Evolutionary conservation across 2,329 filamentous ascomycete genomes (phyloP).

Genomic region (Botrytis medusae): DNA sequence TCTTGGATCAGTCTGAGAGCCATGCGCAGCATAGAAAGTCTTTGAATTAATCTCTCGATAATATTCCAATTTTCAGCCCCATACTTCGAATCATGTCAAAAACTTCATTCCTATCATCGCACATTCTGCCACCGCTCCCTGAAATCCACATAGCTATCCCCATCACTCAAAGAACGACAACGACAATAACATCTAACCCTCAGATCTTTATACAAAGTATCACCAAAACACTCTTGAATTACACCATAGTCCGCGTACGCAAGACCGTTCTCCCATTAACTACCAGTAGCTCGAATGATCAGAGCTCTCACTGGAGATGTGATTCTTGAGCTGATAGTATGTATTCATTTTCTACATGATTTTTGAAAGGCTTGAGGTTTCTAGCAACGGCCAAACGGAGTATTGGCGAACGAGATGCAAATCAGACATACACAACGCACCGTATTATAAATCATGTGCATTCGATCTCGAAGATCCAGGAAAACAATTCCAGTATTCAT

Average conservation of each 20-base stretch:
- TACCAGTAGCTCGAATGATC: not conserved
- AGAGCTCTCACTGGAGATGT: not conserved
- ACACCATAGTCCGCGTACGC: not conserved
- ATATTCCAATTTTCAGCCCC: not conserved
- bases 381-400: not conserved
- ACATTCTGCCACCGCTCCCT: not conserved
- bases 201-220: not conserved
- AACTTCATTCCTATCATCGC: rapidly evolving
- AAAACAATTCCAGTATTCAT: not conserved
- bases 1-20: too few relatives aligned
- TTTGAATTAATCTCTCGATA: not conserved
- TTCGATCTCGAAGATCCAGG: not conserved
- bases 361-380: not conserved
- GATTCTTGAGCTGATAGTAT: not conserved
- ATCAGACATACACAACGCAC: not conserved
- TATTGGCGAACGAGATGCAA: not conserved
- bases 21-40: not conserved
- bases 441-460: not conserved
- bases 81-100: not conserved
- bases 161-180: too few relatives aligned
- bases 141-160: not conserved
- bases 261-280: not conserved
- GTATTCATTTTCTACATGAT: not conserved
- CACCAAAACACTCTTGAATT: not conserved
- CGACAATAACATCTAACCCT: not conserved